Base-by-base conservation (phyloP, 208 protist species). In the Trypanosomatidae sp. region DNA sequence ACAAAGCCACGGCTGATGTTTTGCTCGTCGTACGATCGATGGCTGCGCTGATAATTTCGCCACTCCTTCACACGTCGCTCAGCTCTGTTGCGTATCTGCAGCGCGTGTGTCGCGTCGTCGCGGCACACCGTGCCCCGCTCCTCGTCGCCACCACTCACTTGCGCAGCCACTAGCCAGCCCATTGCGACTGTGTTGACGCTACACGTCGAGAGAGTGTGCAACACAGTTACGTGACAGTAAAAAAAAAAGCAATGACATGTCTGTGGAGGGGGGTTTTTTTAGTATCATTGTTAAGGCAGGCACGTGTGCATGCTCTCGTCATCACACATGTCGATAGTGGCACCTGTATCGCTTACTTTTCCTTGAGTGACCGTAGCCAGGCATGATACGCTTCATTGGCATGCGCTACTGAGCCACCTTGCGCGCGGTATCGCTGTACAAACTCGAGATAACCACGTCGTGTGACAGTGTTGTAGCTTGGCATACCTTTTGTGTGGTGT, bases 21-120 rank as follows among this genome's bases (percentile, higher is more conserved):
- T 26, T 75, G 76, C 43, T 88, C 77, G 19, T 89, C 73, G n/a
- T 71, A 65, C 5, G 65, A 71, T 2, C 79, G 68, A 43, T 92
- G 76, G 40, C 69, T 82, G 22, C 61, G 51, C 40, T 89, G 84
- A 37, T 89, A 89, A 61, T 92, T 88, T 27, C 85, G 78, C 77
- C 79, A 89, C 49, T 92, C 79, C 56, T 89, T 92, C 18, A 84
- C 37, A 1, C 84, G 76, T 0, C 84, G 68, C 61, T 88, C 74
- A 39, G 85, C 79, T 21, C 85, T 75, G 51, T 89, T 74, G 28
- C 65, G 56, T 41, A 72, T 82, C 20, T 59, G 33, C 47, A 62
- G 56, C n/a, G 71, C 56, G 11, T 33, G 38, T 22, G 51, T 42
- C 6, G 30, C 56, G 18, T 53, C 38, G 62, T 33, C 19, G 20